Evolutionary conservation across 495 filamentous ascomycete species (phyloP).

Genomic region (Hypoxylon fuscum): DNA sequence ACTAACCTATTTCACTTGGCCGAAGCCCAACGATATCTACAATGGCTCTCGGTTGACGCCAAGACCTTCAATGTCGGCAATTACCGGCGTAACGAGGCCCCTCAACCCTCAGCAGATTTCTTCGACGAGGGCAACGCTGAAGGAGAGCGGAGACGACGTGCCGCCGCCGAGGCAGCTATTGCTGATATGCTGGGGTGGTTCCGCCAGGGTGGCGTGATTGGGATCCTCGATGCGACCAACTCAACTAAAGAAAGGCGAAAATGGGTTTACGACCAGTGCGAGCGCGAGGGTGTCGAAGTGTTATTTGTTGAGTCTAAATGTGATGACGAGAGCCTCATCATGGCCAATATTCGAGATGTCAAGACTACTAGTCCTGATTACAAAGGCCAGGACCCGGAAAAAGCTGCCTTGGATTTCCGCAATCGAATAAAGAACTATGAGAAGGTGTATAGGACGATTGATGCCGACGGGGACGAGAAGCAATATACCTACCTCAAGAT

Average conservation of each 20-base stretch:
- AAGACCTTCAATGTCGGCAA: conserved; percentile 96
- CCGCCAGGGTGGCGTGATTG: conserved; percentile 76
- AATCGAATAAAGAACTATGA: conserved; percentile 97
- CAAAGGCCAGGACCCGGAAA: conserved; percentile 89
- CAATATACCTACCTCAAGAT: conserved; percentile 93
- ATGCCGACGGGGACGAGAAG: conserved; percentile 76
- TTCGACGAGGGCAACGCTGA: conserved; percentile 89
- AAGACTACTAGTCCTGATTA: conserved; percentile 98
- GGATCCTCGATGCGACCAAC: conserved; percentile 95
- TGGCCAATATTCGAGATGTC: conserved; percentile 96
- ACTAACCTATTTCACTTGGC: conserved; percentile 27
- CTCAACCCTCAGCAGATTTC: conserved; percentile 88
- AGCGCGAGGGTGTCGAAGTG: conserved; percentile 79
- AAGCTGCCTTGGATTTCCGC: conserved; percentile 87
- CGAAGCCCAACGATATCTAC: conserved; percentile 90
- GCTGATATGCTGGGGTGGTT: conserved; percentile 95
- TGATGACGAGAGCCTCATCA: conserved; percentile 92
- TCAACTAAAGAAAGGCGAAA: conserved; percentile 86
- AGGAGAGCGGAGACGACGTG: conserved; percentile 86
- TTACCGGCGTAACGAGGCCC: conserved; percentile 87
- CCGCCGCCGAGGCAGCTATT: conserved; percentile 88
- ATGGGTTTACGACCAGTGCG: conserved; percentile 86
- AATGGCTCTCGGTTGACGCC: conserved; percentile 92
- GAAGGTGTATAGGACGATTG: conserved; percentile 91
- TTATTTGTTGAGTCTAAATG: conserved; percentile 96